Evolutionary conservation across 2,329 filamentous ascomycete genomes (phyloP).

Genomic region (Byssothecium circinans): DNA sequence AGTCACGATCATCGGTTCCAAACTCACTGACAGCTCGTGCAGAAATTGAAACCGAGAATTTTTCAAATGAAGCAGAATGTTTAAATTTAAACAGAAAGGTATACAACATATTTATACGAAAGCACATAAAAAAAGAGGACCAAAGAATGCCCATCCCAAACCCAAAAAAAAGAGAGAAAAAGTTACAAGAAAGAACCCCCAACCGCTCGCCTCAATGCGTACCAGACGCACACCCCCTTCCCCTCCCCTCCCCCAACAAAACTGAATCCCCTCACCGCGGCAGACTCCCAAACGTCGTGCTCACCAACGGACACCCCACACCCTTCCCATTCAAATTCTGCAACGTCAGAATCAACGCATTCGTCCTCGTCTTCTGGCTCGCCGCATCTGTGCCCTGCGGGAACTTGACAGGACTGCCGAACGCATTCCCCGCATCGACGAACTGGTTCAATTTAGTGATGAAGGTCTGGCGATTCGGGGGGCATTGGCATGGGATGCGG

Average conservation of each 20-base stretch:
- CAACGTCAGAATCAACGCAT: slow-evolving; percentile 11
- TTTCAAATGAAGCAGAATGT: too few species aligned
- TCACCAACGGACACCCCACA: slow-evolving; percentile 14
- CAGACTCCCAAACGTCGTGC: slow-evolving; percentile 12
- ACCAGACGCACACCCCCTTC: not conserved
- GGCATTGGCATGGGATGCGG: slow-evolving; percentile 16
- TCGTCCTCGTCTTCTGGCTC: slow-evolving; percentile 10
- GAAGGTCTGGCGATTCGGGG: slow-evolving; percentile 13
- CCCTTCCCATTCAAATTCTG: slow-evolving; percentile 17
- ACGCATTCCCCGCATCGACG: slow-evolving; percentile 10
- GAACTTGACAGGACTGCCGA: slow-evolving; percentile 11
- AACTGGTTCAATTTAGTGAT: slow-evolving; percentile 9
- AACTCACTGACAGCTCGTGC: too few species aligned
- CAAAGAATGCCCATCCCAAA: not conserved
- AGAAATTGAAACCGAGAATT: too few species aligned
- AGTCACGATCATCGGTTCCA: too few species aligned
- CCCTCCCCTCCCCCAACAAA: too few species aligned
- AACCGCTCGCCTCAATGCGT: not conserved
- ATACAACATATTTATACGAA: not conserved
- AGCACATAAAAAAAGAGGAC: not conserved
- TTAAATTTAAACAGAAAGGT: not conserved
- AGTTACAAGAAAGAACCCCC: too few species aligned
- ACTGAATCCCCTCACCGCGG: not conserved
- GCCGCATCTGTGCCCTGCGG: slow-evolving; percentile 6
- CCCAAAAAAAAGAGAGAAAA: not conserved